Evolutionary conservation across 441 rosid species (phyloP).

Genomic region (Bruguiera hainesii): DNA sequence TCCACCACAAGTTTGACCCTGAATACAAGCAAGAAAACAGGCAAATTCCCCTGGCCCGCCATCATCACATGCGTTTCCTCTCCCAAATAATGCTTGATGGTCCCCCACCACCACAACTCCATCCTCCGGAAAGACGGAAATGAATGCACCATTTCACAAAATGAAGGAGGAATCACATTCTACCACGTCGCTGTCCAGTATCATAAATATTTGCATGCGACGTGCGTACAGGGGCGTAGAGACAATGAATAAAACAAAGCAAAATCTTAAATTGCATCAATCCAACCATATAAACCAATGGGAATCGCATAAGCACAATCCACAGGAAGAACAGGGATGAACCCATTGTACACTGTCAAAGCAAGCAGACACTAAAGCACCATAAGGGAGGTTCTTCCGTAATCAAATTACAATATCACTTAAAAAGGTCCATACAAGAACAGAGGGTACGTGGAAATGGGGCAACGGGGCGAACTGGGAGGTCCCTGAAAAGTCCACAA

Average conservation of each 20-base stretch:
- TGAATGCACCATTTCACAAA: slow-evolving; percentile 6
- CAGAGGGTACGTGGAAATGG: too few relatives aligned
- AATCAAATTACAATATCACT: slow-evolving; percentile 9
- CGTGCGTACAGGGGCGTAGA: slow-evolving; percentile 27
- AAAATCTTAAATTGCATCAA: slow-evolving; percentile 17
- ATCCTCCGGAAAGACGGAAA: slow-evolving; percentile 10
- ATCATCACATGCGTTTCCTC: slow-evolving; percentile 17
- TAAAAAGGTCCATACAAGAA: not conserved
- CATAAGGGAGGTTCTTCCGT: not conserved
- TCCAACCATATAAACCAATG: slow-evolving; percentile 4
- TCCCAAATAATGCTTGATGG: slow-evolving; percentile 25
- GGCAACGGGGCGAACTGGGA: too few relatives aligned
- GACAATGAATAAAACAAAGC: slow-evolving; percentile 32
- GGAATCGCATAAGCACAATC: slow-evolving; percentile 2
- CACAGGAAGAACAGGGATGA: too few relatives aligned
- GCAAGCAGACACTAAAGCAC: not conserved
- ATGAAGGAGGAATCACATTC: not conserved
- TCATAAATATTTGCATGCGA: slow-evolving; percentile 36
- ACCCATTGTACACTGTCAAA: not conserved
- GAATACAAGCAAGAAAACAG: not conserved
- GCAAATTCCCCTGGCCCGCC: slow-evolving; percentile 4
- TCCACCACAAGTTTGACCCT: too few relatives aligned
- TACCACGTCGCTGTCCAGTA: slow-evolving; percentile 24
- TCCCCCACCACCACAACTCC: slow-evolving; percentile 17
- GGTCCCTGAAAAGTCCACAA: too few relatives aligned